Percentiles rank a stretch among this genome's conserved stretches.
phyloP scores from a whole-genome alignment of 2,329 filamentous ascomycete species.

The Monascus ruber region DNA sequence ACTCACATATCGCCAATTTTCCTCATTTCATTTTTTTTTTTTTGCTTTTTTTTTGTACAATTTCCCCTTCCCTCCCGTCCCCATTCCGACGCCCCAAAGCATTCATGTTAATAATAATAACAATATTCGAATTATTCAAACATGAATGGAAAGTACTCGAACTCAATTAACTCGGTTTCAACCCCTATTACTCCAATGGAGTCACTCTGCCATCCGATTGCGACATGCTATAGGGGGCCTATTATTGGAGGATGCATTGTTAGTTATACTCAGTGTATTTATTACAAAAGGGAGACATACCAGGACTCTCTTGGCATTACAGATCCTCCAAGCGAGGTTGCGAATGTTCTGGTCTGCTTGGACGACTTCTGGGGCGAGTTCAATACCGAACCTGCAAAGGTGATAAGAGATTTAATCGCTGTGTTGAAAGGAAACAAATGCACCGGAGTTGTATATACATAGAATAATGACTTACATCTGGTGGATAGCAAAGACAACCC shows the following conservation, averaged over 20 bases:
- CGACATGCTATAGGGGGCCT: slow-evolving; percentile 65
- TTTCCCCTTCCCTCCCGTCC: too few relatives aligned
- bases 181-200: slow-evolving; percentile 32
- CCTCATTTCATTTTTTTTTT: too few relatives aligned
- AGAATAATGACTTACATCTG: slow-evolving; percentile 56
- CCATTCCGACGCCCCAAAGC: too few relatives aligned
- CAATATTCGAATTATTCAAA: too few relatives aligned
- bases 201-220: slow-evolving; percentile 52
- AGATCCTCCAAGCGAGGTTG: slow-evolving; percentile 88
- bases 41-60: too few relatives aligned
- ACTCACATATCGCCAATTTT: too few relatives aligned
- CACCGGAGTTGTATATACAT: too few relatives aligned
- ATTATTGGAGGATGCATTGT: background rate
- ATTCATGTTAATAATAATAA: too few relatives aligned
- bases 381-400: slow-evolving; percentile 61
- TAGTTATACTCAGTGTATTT: too few relatives aligned
- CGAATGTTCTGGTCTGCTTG: slow-evolving; percentile 80
- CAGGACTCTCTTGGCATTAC: slow-evolving; percentile 88
- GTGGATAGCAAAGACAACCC: slow-evolving; percentile 86
- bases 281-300: slow-evolving; percentile 42
- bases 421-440: too few relatives aligned
- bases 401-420: too few relatives aligned
- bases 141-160: too few relatives aligned
- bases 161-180: slow-evolving; percentile 1
- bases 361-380: slow-evolving; percentile 87